Conservation (phyloP, 805 yeast species). For the Clavispora fructus region DNA sequence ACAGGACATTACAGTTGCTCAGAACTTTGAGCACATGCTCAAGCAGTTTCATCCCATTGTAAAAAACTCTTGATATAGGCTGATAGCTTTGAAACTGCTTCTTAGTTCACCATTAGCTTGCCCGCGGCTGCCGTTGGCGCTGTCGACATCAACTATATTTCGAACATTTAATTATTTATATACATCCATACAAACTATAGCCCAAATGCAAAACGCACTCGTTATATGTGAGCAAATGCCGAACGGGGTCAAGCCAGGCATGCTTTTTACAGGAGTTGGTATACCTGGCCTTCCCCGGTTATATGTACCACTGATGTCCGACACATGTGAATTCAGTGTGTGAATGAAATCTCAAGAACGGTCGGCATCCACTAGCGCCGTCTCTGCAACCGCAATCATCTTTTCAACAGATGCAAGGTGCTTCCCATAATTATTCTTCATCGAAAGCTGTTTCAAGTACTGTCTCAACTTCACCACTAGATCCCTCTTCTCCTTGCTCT, state of each 20-base stretch:
- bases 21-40: background rate
- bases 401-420: conserved; percentile 81
- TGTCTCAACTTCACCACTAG: conserved; percentile 74
- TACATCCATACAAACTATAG: background rate
- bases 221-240: background rate
- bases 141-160: background rate
- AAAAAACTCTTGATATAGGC: background rate
- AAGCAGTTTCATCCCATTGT: background rate
- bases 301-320: background rate
- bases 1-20: background rate
- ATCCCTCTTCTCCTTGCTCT: conserved; percentile 58
- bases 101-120: background rate
- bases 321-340: background rate
- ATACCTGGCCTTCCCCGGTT: background rate
- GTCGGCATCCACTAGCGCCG: conserved; percentile 39
- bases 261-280: background rate
- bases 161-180: background rate
- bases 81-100: background rate
- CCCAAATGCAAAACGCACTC: background rate
- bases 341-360: background rate
- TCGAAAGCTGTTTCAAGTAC: conserved; percentile 66
- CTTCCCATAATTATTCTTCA: conserved; percentile 66
- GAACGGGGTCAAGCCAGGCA: background rate
- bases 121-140: background rate
- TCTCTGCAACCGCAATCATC: conserved; percentile 52